phyloP scores from a whole-genome alignment of 1,284 basidiomycete species.

The Heterobasidion annosum region DNA sequence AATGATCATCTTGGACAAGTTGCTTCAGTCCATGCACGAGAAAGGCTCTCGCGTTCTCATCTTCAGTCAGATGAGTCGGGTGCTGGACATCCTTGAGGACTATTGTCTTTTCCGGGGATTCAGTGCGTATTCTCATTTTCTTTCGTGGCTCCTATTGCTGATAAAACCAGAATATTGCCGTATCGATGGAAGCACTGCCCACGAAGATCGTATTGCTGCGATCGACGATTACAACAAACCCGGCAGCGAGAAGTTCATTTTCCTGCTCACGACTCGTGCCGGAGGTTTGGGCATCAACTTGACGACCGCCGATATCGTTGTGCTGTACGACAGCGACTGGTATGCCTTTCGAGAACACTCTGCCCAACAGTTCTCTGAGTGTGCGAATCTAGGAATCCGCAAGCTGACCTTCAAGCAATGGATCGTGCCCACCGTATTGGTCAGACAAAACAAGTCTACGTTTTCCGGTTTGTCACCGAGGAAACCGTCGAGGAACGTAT shows the following conservation, averaged over 20 bases:
- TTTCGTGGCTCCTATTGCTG: background rate
- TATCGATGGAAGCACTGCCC: constrained; percentile 92
- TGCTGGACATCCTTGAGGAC: constrained; percentile 92
- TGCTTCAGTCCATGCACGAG: constrained; percentile 81
- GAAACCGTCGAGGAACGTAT: constrained; percentile 97
- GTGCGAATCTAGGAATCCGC: constrained; percentile 70
- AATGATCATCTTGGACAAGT: constrained; percentile 96
- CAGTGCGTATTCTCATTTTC: constrained; percentile 45
- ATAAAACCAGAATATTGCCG: constrained; percentile 78
- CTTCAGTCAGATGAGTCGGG: constrained; percentile 97
- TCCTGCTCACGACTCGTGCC: constrained; percentile 96
- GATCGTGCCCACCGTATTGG: constrained; percentile 98
- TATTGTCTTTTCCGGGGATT: constrained; percentile 92
- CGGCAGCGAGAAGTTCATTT: constrained; percentile 93
- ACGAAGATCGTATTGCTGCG: constrained; percentile 91
- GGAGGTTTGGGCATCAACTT: constrained; percentile 98
- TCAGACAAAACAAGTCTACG: constrained; percentile 98
- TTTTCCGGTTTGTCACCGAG: constrained; percentile 97
- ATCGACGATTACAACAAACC: constrained; percentile 99
- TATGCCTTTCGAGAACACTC: constrained; percentile 16
- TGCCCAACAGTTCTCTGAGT: constrained; percentile 8
- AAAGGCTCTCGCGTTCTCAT: constrained; percentile 95
- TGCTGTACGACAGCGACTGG: constrained; percentile 99
- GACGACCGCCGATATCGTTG: constrained; percentile 91
- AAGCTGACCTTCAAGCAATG: constrained; percentile 99